Base-by-base conservation (phyloP, 345 rosid species). In the Mallotus nudiflorus region DNA sequence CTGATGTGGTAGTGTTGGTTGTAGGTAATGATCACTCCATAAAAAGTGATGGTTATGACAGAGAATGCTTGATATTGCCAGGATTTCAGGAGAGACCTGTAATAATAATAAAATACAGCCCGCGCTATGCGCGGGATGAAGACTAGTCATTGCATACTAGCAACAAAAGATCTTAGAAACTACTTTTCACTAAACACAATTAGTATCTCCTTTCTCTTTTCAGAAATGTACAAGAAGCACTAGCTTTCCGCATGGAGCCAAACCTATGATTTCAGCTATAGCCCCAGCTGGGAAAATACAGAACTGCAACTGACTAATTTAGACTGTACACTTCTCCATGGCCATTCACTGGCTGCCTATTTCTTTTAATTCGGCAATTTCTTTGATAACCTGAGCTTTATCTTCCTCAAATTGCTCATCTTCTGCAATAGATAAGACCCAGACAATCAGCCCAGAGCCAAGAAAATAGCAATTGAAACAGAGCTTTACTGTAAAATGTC, bases 371-470 rank as follows among this genome's bases (percentile, higher is more conserved):
- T 48, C 75, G 37, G 91, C 86, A 22, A 94, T 91, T 83, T 91
- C 98, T 77, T 77, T 88, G 75, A 95, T 80, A 46, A 95, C 97
- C 77, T 83, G 97, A 55, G 90, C 89, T 68, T 95, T 95, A 82
- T 92, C 99, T 55, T 92, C 91, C 79, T 95, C 99, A 52, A 92
- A 92, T 76, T 90, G 96, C 72, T 89, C 97, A 54, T 95, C 91
- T 88, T 90, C 99, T 92, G 97, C 70, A 77, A 68, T 56, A 63
- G 8, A 27, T 28, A 42, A 45, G 19, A 16, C 42, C 16, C n/a
- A 2, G 16, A 48, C 25, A 14, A 13, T 63, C 33, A 63, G 24
- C 42, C n/a, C 33, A 19, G 14, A 24, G 24, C 2, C 65, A 7
- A 61, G 2, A 49, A 39, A 45, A 3, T 24, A 25, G 18, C 11